Conservation (phyloP, 208 protist genomes). For the Strigomonas culicis region DNA sequence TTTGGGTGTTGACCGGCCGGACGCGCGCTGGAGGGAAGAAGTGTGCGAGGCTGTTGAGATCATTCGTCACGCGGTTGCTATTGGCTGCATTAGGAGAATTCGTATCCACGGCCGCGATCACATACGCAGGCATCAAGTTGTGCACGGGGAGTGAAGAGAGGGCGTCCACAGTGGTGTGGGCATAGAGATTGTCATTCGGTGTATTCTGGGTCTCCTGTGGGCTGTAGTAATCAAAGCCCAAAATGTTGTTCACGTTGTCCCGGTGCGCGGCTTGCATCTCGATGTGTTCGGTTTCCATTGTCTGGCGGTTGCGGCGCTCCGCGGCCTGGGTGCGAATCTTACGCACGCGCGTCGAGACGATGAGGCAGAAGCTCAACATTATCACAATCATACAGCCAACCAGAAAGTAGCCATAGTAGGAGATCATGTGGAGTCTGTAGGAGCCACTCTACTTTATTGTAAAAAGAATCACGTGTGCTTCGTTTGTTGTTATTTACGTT, state of each 20-base stretch:
- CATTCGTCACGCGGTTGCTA: not conserved
- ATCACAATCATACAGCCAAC: not conserved
- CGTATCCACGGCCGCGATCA: not conserved
- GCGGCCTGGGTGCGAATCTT: not conserved
- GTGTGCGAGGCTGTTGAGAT: not conserved
- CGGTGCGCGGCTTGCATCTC: too few species aligned
- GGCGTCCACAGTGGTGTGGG: not conserved
- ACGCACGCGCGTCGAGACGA: not conserved
- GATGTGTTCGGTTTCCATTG: too few species aligned
- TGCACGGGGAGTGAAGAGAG: not conserved
- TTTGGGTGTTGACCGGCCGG: not conserved
- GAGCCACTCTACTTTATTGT: too few species aligned
- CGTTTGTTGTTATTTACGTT: not conserved
- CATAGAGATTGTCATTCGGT: not conserved
- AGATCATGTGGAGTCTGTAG: not conserved
- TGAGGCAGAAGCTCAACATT: not conserved
- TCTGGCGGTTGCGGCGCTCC: too few species aligned
- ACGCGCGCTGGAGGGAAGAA: constrained; percentile 6
- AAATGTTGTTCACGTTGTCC: not conserved
- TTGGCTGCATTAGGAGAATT: not conserved
- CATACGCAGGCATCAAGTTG: not conserved
- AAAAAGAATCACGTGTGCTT: not conserved
- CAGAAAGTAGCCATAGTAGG: constrained; percentile 1
- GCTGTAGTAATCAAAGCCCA: not conserved
- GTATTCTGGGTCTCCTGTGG: not conserved